Evolutionary conservation across 2,329 filamentous ascomycete genomes (phyloP).

Genomic region (Xylaria multiplex): DNA sequence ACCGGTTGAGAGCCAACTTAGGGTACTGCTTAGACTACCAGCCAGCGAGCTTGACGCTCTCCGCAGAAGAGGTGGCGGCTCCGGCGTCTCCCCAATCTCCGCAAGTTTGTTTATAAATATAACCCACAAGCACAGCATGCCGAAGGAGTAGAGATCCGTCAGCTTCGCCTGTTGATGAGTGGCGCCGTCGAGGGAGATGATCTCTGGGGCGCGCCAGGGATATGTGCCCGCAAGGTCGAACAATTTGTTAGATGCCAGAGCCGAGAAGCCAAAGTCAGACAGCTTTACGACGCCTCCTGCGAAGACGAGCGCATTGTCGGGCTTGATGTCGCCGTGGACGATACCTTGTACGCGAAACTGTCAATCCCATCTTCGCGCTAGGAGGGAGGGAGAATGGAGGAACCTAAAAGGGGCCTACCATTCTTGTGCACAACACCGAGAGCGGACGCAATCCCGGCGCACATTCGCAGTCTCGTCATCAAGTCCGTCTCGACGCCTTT

Average conservation of each 20-base stretch:
- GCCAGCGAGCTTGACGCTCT: too few relatives aligned
- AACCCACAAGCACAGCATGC: background rate
- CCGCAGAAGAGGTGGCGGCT: background rate
- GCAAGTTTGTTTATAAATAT: background rate
- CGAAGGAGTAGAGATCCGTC: background rate
- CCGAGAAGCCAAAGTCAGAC: background rate
- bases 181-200: background rate
- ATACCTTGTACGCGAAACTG: background rate
- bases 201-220: background rate
- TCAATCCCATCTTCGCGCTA: too few relatives aligned
- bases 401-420: background rate
- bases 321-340: background rate
- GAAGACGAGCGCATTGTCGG: slow-evolving; percentile 1
- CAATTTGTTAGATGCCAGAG: background rate
- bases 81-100: background rate
- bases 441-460: background rate
- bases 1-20: too few relatives aligned
- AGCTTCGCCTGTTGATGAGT: background rate
- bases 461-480: background rate
- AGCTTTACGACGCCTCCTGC: background rate
- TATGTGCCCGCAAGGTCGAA: background rate
- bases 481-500: too few relatives aligned
- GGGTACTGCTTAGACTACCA: too few relatives aligned
- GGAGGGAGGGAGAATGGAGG: too few relatives aligned
- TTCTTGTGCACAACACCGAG: background rate